phyloP scores from a whole-genome alignment of 2,329 filamentous ascomycete genomes.

The Pyricularia pennisetigena region DNA sequence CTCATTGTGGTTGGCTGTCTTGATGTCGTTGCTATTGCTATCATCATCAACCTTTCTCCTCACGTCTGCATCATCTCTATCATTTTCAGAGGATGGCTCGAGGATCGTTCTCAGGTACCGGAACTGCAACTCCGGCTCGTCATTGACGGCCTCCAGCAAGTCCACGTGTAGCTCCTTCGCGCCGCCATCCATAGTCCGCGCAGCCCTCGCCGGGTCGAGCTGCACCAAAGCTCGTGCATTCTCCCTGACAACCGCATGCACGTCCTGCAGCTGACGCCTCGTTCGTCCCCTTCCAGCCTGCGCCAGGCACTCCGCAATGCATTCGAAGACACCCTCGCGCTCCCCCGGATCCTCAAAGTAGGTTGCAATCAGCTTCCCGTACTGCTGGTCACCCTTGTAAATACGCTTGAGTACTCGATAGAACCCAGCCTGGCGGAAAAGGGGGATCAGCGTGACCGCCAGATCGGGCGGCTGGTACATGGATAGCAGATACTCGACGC shows the following conservation, averaged over 20 bases:
- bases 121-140: slow-evolving; percentile 58
- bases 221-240: slow-evolving; percentile 58
- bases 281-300: slow-evolving; percentile 36
- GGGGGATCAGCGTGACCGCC: slow-evolving; percentile 57
- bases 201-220: slow-evolving; percentile 56
- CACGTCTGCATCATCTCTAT: background rate
- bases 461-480: slow-evolving; percentile 86
- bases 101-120: slow-evolving; percentile 68
- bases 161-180: slow-evolving; percentile 56
- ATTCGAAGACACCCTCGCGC: slow-evolving; percentile 65
- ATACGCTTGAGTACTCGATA: slow-evolving; percentile 86
- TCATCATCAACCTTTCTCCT: background rate
- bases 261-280: slow-evolving; percentile 61
- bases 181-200: slow-evolving; percentile 52
- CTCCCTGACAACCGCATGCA: slow-evolving; percentile 55
- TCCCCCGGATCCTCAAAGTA: slow-evolving; percentile 83
- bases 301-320: slow-evolving; percentile 61
- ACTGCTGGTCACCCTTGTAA: slow-evolving; percentile 72
- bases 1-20: slow-evolving; percentile 34
- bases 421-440: slow-evolving; percentile 73
- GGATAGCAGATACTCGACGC: slow-evolving; percentile 87
- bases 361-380: slow-evolving; percentile 63
- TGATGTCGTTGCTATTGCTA: background rate
- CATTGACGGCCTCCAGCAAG: slow-evolving; percentile 51
- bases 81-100: slow-evolving; percentile 37